Evolutionary conservation across 2,329 filamentous ascomycete species (phyloP).

Genomic region (Epichloe hybrida): DNA sequence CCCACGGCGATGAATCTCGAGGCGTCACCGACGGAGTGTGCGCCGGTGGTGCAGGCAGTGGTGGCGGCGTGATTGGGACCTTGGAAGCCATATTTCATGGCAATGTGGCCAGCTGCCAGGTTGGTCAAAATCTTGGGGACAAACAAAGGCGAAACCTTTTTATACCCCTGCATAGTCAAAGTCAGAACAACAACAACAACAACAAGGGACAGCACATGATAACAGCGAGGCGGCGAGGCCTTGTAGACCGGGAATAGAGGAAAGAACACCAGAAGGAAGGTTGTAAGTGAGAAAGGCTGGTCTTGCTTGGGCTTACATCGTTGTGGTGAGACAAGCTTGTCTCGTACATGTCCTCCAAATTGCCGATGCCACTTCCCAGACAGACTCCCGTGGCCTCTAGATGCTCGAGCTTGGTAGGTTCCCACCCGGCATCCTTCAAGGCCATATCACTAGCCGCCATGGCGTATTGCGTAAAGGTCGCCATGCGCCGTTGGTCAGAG

Average conservation of each 20-base stretch:
- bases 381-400: conserved; percentile 76
- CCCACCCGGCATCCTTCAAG: conserved; percentile 68
- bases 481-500: conserved; percentile 61
- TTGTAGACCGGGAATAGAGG: too few species aligned
- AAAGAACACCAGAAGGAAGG: too few species aligned
- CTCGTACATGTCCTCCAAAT: conserved; percentile 78
- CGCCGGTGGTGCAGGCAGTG: conserved; percentile 91
- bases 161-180: conserved; percentile 54
- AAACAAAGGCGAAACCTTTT: conserved; percentile 84
- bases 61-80: conserved; percentile 89
- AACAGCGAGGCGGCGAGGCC: too few species aligned
- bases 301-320: conserved; percentile 39
- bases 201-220: too few species aligned
- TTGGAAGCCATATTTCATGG: conserved; percentile 79
- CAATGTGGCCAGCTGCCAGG: conserved; percentile 84
- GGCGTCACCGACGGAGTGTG: conserved; percentile 88
- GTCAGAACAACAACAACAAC: not conserved
- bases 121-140: conserved; percentile 91
- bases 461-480: conserved; percentile 84
- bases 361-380: conserved; percentile 89
- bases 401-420: conserved; percentile 44
- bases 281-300: too few species aligned
- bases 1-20: conserved; percentile 78
- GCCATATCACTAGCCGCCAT: conserved; percentile 80
- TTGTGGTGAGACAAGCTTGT: conserved; percentile 65